Evolutionary conservation across 179 eudicot genomes (phyloP).

Genomic region (Drosera spatulata): DNA sequence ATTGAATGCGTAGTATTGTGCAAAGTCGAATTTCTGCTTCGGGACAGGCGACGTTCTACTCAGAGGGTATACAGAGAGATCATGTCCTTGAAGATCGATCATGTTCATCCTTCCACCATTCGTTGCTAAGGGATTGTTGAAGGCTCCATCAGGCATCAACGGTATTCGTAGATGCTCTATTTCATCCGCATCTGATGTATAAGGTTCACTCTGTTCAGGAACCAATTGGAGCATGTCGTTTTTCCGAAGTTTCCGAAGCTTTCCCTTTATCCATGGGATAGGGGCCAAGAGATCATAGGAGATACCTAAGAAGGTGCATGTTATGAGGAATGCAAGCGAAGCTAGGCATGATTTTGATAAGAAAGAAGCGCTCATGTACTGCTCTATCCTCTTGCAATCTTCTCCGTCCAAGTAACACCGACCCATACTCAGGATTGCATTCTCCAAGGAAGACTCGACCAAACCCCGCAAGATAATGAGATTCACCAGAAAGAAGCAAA

Average conservation of each 20-base stretch:
- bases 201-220: conserved; percentile 73
- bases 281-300: conserved; percentile 89
- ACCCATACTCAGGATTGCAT: conserved; percentile 73
- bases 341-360: conserved; percentile 85
- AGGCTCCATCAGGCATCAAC: conserved; percentile 50
- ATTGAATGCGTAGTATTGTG: conserved; percentile 93
- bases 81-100: conserved; percentile 57
- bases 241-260: conserved; percentile 63
- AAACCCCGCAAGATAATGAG: conserved; percentile 76
- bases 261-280: conserved; percentile 87
- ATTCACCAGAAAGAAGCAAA: conserved; percentile 90
- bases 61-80: conserved; percentile 76
- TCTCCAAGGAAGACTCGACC: conserved; percentile 88
- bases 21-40: conserved; percentile 87
- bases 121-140: conserved; percentile 15
- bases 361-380: conserved; percentile 86
- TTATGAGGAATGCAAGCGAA: conserved; percentile 82
- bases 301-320: conserved; percentile 91
- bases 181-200: conserved; percentile 46
- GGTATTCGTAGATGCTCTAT: conserved; percentile 57
- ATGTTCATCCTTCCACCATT: conserved; percentile 32
- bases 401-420: conserved; percentile 97
- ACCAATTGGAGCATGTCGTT: conserved; percentile 95
- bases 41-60: conserved; percentile 86
- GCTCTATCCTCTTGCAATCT: conserved; percentile 89